Evolutionary conservation across 2,329 filamentous ascomycete genomes (phyloP), one percentile per base, ranked within the genome.

Genomic region (Cladosporium sphaerospermum): DNA sequence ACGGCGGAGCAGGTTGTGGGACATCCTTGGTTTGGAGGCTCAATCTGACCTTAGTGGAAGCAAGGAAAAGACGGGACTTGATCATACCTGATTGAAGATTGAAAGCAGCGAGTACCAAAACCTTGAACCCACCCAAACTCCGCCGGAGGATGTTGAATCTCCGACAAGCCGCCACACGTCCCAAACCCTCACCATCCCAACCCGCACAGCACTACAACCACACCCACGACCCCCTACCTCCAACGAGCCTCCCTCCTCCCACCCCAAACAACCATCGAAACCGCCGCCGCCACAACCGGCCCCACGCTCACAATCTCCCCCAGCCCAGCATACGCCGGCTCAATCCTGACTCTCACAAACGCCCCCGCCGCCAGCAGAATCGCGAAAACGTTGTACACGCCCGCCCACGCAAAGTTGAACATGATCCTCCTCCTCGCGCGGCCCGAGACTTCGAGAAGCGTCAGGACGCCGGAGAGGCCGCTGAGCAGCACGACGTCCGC

Each of bases 301-400:
- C 88, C 54, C 0, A 91, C 83, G 61, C 86, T 89, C 0, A 88
- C 84, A 32, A 90, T 64, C 71, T 90, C 86, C 0, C 86, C 86
- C 8, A 89, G 61, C 0, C 84, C 86, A 0, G 85, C 85, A 73
- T 77, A 88, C 57, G 77, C 70, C 0, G 84, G 83, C 13, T 80
- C 77, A 61, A 84, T 81, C 45, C 80, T 72, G 2, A 57, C 44
- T 1, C 57, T 52, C 2, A 84, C 80, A 63, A 87, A 84, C 0
- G 80, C 83, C 0, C 86, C 87, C 0, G 79, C 76, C 1, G 81
- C 85, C 0, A 89, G 73, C 40, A 88, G 68, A 3, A 91, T 73
- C 0, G 86, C 86, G 52, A 85, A 76, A 1, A 82, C 47, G 59
- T 91, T 91, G 69, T 90, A 91, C 0, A 86, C 67, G 34, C 79